Evolutionary conservation across 768 basidiomycete genomes (phyloP), one percentile per base, ranked within the genome.

Genomic region (Podaxis sp.): DNA sequence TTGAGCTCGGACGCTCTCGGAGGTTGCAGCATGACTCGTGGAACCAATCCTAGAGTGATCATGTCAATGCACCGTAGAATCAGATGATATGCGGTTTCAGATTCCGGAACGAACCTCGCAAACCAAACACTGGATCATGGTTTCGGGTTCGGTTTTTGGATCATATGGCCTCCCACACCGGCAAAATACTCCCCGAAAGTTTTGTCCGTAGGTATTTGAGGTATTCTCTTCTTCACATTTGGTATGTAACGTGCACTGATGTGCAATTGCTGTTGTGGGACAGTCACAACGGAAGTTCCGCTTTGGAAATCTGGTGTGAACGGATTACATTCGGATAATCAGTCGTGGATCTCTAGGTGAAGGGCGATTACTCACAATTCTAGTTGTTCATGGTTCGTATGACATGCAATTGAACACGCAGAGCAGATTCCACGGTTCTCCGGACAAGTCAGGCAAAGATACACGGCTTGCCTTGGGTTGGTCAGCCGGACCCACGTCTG

Each of bases 1-100:
- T 79, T 8, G 81, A 81, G 5, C 75, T 66, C 8, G 89, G 90
- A 22, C 82, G 82, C 71, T 88, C 84, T 64, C 91, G 84, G 48
- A 95, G 80, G 73, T 91, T 89, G 67, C 93, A 85, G 68, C 93
- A 95, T 11, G 91, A 93, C 76, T 95, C 93, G 67, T 95, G 93
- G 73, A 87, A 95, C 93, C 93, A 95, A 70, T 95, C 92, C 91
- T 93, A 65, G n/a, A 63, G 50, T 2, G 33, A 8, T 33, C 30
- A 20, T 37, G 40, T 30, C 56, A 65, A 52, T 36, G 58, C 54
- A 22, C 15, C 40, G 54, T 44, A 41, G 15, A 61, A 61, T 33
- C 7, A 40, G 36, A 33, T n/a, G 46, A 22, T 41, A 50, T 28
- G 20, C 64, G 60, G 48, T 22, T 13, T 50, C 62, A 54, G 46